Evolutionary conservation across 768 basidiomycete species (phyloP), one percentile per base, ranked within the genome.

Genomic region (Trametes cingulata): DNA sequence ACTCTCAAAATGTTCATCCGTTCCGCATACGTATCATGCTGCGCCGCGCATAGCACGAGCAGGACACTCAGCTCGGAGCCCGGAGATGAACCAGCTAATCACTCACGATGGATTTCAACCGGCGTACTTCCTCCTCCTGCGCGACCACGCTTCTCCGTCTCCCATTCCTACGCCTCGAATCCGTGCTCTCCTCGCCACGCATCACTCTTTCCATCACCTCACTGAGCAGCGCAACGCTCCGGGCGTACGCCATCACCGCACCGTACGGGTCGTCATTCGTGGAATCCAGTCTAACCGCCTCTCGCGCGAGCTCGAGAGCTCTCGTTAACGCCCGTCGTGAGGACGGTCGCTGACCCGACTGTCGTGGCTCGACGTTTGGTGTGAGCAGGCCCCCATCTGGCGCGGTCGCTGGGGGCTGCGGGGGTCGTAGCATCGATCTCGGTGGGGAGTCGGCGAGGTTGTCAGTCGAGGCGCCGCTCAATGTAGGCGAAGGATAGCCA

Each of bases 21-120:
- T 73, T 96, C 92, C 59, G 91, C 92, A 73, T 96, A 96, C 9
- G 94, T 95, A 73, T 96, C 94, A 71, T 95, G 94, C 93, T 95
- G 72, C 19, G 55, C 19, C 52, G 37, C 49, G 46, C 36, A 49
- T 17, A 49, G 14, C 24, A 33, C 14, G 37, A 33, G 29, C 19
- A 6, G 27, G 20, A 43, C 40, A 36, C 39, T 52, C 22, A 49
- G 47, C 2, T 13, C 19, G 37, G 47, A 39, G 20, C 24, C 3
- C 24, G 15, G 5, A 12, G 14, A 37, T 6, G 19, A 22, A 37
- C 42, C 19, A 24, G 27, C 5, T 51, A 15, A 10, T 47, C 37
- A 80, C 93, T 77, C 75, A 93, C 93, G 65, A 96, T 96, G 64
- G 90, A 90, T 75, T 90, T 89, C 58, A 96, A 76, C 65, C 93